Base-by-base conservation (phyloP, 345 rosid species). In the Psidium guajava region DNA sequence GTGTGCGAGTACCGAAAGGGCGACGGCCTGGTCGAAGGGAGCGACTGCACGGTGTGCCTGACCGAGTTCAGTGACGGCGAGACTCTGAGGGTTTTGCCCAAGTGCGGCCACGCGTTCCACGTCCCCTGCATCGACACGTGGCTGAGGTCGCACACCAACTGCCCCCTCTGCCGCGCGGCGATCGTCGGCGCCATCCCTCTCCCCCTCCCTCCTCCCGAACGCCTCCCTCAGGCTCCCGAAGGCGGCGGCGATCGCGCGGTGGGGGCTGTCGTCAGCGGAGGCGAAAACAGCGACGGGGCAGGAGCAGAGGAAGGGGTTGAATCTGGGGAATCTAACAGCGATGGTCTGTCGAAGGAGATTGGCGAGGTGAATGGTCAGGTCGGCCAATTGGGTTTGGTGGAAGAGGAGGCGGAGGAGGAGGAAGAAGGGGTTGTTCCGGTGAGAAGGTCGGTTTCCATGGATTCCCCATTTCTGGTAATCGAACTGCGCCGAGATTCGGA, bases 71-170 rank as follows among this genome's bases (percentile, higher is more conserved):
- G 87, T 84, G 95, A 93, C 85, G 94, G 91, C 2, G 98, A 94
- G 84, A 86, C 90, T 69, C 92, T 95, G 83, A 91, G 96, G 88
- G 52, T 94, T 15, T 88, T 95, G 91, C 98, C 98, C 11, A 95
- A 93, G 89, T 95, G 98, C 82, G 92, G 89, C 90, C 98, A 95
- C 53, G 98, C 98, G 25, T 95, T 95, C 69, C 98, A 95, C 87
- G 86, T 93, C 81, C 87, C 93, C 49, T 95, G 98, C 69, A 93
- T 94, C 64, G 96, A 95, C 59, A 93, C 93, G 74, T 94, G 98
- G 96, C 84, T 94, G 47, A 69, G 80, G 6, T 69, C 47, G 80
- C 80, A 69, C 80, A 69, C 80, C 80, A 69, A 69, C 47, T 69
- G 80, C 80, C 80, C 96, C 64, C 82, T 94, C 88, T 96, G 98